These are phyloP conservation scores for Cocos nucifera DNA, from an alignment of 176 grass and related monocot species.

Conservation along the genomic window DNA sequence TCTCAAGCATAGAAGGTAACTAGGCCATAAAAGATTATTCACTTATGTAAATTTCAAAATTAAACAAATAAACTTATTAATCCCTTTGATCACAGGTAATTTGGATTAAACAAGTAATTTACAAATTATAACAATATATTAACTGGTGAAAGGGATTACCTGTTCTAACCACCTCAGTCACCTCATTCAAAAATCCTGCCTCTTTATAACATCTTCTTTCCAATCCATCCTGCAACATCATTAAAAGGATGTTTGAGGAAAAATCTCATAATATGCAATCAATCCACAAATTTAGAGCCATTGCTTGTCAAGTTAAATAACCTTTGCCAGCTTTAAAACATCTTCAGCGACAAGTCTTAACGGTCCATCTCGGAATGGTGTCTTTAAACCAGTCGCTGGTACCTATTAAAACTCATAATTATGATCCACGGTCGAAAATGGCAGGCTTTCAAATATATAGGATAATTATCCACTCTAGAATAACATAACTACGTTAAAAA, in stretches of 20 bases:
- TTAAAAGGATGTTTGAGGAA: constrained; percentile 5
- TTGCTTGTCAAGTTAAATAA: constrained; percentile 4
- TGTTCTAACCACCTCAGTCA: constrained; percentile 56
- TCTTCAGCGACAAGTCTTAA: constrained; percentile 88
- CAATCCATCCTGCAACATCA: constrained; percentile 65
- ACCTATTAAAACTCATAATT: constrained; percentile 31
- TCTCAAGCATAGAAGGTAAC: too few species aligned
- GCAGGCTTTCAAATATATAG: too few species aligned
- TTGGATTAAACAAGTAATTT: too few species aligned
- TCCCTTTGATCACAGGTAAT: too few species aligned
- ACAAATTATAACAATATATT: too few species aligned
- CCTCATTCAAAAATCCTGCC: constrained; percentile 82
- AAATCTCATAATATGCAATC: too few species aligned
- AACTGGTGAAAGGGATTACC: constrained; percentile 25
- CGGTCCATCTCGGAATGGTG: constrained; percentile 77
- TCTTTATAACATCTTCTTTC: constrained; percentile 99
- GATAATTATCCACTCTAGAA: too few species aligned
- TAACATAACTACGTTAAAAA: too few species aligned
- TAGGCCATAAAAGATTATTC: too few species aligned
- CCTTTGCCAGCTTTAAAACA: constrained; percentile 81
- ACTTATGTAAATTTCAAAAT: too few species aligned
- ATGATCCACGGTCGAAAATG: constrained; percentile 2
- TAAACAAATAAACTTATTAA: too few species aligned
- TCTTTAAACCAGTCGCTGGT: constrained; percentile 76
- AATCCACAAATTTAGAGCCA: neutral